phyloP scores from a whole-genome alignment of 495 filamentous ascomycete species.

The Hyaloscypha bicolor region DNA sequence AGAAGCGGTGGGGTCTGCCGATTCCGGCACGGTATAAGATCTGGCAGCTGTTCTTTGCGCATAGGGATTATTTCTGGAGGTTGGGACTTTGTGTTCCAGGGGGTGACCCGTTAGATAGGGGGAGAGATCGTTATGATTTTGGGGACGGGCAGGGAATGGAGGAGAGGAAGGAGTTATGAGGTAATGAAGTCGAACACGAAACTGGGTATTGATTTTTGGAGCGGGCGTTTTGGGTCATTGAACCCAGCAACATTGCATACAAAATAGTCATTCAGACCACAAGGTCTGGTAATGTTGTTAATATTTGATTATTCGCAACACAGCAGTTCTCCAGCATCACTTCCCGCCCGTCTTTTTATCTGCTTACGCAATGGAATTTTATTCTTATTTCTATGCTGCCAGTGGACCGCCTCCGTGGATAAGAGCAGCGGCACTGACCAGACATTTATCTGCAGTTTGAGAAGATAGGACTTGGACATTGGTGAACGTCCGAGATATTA shows the following conservation, averaged over 20 bases:
- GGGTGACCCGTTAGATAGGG: conserved; percentile 72
- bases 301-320: too few species aligned
- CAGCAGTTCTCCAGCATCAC: too few species aligned
- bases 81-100: conserved; percentile 88
- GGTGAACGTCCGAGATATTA: too few species aligned
- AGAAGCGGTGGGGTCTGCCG: conserved; percentile 36
- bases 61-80: conserved; percentile 96
- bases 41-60: conserved; percentile 92
- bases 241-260: too few species aligned
- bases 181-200: not conserved
- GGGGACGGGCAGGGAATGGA: conserved; percentile 5
- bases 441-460: too few species aligned
- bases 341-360: too few species aligned
- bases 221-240: not conserved
- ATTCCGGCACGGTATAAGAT: conserved; percentile 69
- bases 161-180: conserved; percentile 10
- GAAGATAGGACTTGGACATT: too few species aligned
- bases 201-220: not conserved
- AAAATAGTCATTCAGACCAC: too few species aligned
- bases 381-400: too few species aligned
- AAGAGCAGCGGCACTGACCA: too few species aligned
- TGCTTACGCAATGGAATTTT: too few species aligned
- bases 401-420: too few species aligned
- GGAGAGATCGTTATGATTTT: conserved; percentile 41
- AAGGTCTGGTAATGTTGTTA: not conserved